Conservation (phyloP, 352 stramenopile genomes). For the Globisporangium solare region DNA sequence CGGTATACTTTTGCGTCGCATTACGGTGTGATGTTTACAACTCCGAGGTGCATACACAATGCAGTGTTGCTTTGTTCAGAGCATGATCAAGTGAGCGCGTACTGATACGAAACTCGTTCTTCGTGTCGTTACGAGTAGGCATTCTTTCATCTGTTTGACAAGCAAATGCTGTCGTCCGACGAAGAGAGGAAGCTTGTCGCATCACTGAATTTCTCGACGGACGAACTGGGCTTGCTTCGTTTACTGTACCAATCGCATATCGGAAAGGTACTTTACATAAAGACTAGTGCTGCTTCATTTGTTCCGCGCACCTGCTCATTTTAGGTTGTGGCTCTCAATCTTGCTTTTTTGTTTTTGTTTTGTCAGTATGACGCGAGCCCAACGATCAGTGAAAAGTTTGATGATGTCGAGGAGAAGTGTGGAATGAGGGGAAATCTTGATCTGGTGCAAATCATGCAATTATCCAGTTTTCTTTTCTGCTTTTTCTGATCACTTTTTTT, state of each 20-base stretch:
- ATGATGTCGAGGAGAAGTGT: constrained; percentile 46
- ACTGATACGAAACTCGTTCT: background rate
- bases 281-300: background rate
- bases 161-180: constrained; percentile 72
- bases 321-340: background rate
- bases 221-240: constrained; percentile 58
- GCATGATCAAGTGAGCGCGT: background rate
- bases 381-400: constrained; percentile 61
- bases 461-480: background rate
- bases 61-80: background rate
- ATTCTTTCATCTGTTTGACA: constrained; percentile 84
- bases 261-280: constrained; percentile 35
- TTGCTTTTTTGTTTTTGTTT: background rate
- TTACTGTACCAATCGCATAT: constrained; percentile 65
- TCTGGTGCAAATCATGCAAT: constrained; percentile 29
- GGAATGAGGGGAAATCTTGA: constrained; percentile 60
- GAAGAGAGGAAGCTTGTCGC: constrained; percentile 69
- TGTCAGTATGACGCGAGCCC: constrained; percentile 53
- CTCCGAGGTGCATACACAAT: constrained; percentile 33
- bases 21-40: constrained; percentile 82
- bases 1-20: constrained; percentile 67
- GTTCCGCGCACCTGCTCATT: background rate
- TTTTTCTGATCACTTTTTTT: background rate
- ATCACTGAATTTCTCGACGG: constrained; percentile 57
- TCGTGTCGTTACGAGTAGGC: constrained; percentile 21